These are phyloP conservation scores for Claviceps sp. DNA, from an alignment of 2,329 filamentous ascomycete species.

Conservation along the genomic window DNA sequence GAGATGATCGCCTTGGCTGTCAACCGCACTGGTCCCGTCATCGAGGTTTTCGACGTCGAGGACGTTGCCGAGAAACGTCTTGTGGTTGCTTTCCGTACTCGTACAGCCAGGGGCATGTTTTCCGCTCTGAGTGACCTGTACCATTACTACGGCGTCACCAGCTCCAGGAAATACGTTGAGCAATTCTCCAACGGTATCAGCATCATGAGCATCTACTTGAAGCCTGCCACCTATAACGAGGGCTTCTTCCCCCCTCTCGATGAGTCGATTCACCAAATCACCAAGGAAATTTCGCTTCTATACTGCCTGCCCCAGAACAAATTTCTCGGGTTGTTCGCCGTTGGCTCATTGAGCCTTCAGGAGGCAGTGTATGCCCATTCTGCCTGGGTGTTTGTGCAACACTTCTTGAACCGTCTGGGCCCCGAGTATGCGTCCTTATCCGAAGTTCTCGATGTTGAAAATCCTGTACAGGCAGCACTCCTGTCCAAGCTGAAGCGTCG, in stretches of 20 bases:
- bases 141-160: conserved; percentile 96
- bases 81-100: conserved; percentile 86
- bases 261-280: conserved; percentile 94
- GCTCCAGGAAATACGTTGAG: conserved; percentile 92
- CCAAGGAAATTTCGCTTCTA: conserved; percentile 91
- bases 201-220: conserved; percentile 90
- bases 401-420: conserved; percentile 91
- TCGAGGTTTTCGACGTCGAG: conserved; percentile 95
- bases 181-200: conserved; percentile 98
- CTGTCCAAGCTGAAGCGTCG: conserved; percentile 91
- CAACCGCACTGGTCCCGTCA: conserved; percentile 77
- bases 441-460: conserved; percentile 65
- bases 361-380: conserved; percentile 97
- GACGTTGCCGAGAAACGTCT: conserved; percentile 83
- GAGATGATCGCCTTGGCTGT: conserved; percentile 83
- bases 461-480: conserved; percentile 74
- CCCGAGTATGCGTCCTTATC: conserved; percentile 83
- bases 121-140: conserved; percentile 91
- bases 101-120: conserved; percentile 86
- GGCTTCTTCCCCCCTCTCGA: conserved; percentile 65
- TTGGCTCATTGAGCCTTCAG: conserved; percentile 77
- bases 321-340: conserved; percentile 80
- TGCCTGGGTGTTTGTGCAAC: conserved; percentile 93
- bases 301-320: conserved; percentile 98
- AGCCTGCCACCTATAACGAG: conserved; percentile 49